A percentile compares a stretch with the other conserved stretches of the same genome.
phyloP scores from a whole-genome alignment of 345 rosid genomes.

The Moringa oleifera region DNA sequence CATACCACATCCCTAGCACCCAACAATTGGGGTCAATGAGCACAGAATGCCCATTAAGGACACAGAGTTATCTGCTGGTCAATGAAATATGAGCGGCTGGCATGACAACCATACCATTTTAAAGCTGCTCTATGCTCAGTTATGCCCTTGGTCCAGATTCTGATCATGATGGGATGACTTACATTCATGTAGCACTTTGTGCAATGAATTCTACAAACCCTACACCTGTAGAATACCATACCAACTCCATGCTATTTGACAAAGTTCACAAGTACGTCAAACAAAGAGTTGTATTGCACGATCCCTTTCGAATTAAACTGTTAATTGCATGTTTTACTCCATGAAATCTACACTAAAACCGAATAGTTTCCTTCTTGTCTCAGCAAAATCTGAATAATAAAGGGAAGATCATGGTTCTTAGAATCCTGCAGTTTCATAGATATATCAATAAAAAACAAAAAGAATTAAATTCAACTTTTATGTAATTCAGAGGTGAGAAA shows the following conservation, averaged over 20 bases:
- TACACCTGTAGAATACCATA: no score
- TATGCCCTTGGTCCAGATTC: slow-evolving; percentile 12
- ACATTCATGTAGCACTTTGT: not conserved
- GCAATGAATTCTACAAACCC: not conserved
- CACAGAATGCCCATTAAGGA: slow-evolving; percentile 16
- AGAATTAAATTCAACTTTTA: no score
- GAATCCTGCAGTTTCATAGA: no score
- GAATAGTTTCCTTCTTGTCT: not conserved
- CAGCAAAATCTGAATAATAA: not conserved
- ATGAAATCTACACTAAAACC: not conserved
- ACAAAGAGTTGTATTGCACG: not conserved
- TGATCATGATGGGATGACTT: slow-evolving; percentile 5
- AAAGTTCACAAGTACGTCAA: not conserved
- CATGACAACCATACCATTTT: not conserved
- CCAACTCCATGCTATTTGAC: not conserved
- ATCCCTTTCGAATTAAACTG: not conserved
- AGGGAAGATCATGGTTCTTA: no score
- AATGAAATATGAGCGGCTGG: slow-evolving; percentile 14
- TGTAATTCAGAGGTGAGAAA: no score
- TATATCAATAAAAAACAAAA: no score
- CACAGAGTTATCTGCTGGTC: slow-evolving; percentile 15
- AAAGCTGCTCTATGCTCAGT: not conserved
- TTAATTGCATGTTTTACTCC: not conserved
- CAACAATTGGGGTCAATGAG: slow-evolving; percentile 17
- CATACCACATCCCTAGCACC: slow-evolving; percentile 14